A percentile compares a stretch with the other conserved stretches of the same genome.
Conservation (phyloP, 176 grass and related monocot species). For the Secale cereale region DNA sequence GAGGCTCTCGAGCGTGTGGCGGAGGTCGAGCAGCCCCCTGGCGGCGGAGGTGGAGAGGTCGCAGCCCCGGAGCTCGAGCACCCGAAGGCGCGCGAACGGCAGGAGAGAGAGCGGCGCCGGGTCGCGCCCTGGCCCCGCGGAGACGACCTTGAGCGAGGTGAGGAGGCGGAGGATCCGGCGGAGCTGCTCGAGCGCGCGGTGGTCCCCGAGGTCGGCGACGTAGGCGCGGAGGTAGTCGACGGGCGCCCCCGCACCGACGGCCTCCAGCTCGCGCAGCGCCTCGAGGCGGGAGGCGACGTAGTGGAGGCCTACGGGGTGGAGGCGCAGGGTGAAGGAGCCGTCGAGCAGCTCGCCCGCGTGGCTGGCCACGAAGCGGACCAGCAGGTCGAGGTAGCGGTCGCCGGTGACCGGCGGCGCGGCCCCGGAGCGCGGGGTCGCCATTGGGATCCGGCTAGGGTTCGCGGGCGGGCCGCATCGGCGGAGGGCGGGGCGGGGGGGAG, state of each 20-base stretch:
- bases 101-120: constrained; percentile 76
- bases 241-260: constrained; percentile 77
- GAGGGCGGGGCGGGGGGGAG: background rate
- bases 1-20: constrained; percentile 78
- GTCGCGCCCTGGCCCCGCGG: constrained; percentile 51
- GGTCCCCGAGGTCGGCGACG: constrained; percentile 89
- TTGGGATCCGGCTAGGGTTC: constrained; percentile 54
- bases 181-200: constrained; percentile 93
- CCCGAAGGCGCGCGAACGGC: constrained; percentile 67
- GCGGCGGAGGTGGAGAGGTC: constrained; percentile 75
- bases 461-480: constrained; percentile 23
- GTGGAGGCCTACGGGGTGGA: constrained; percentile 90
- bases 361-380: constrained; percentile 64
- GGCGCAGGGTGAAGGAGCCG: constrained; percentile 71
- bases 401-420: constrained; percentile 55
- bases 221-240: constrained; percentile 98
- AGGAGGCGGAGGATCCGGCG: constrained; percentile 80
- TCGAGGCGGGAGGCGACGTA: constrained; percentile 94
- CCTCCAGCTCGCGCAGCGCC: constrained; percentile 85
- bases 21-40: constrained; percentile 78
- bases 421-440: constrained; percentile 23
- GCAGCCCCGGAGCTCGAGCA: constrained; percentile 73
- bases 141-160: constrained; percentile 77
- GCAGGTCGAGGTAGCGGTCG: constrained; percentile 83
- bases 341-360: constrained; percentile 73